Conservation (phyloP, 768 basidiomycete genomes). For the Amanita muscaria region DNA sequence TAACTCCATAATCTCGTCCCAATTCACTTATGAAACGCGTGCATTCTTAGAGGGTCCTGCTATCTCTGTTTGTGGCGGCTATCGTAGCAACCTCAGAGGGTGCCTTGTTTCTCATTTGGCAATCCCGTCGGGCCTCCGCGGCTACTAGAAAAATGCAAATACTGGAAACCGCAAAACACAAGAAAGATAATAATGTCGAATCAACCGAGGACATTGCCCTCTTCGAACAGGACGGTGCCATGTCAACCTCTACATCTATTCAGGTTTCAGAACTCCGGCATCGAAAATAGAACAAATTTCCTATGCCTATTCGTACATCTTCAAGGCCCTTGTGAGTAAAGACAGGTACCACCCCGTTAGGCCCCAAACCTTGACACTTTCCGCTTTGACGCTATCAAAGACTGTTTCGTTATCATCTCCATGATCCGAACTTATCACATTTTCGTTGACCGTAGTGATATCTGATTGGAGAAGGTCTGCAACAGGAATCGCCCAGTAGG, state of each 20-base stretch:
- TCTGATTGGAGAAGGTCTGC: conserved; percentile 38
- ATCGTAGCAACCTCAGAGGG: conserved; percentile 67
- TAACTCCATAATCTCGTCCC: not conserved
- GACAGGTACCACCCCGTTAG: conserved; percentile 79
- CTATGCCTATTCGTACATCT: conserved; percentile 37
- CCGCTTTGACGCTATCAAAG: no score
- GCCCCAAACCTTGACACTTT: conserved; percentile 80
- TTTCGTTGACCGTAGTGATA: conserved; percentile 4
- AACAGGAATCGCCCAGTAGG: conserved; percentile 64
- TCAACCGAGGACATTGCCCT: conserved; percentile 1
- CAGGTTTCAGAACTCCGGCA: conserved; percentile 1
- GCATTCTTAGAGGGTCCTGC: conserved; percentile 42
- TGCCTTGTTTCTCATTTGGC: conserved; percentile 66
- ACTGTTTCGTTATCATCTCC: conserved; percentile 38
- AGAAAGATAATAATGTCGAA: conserved; percentile 30
- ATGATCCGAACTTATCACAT: conserved; percentile 18
- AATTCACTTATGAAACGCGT: not conserved
- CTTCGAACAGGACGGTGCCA: conserved; percentile 3
- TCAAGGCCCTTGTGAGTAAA: conserved; percentile 47
- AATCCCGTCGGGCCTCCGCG: conserved; percentile 32
- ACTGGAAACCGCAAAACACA: conserved; percentile 19
- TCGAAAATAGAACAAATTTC: not conserved
- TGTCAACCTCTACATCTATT: not conserved
- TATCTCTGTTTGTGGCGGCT: conserved; percentile 50
- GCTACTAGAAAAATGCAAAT: conserved; percentile 14